Base-by-base conservation (phyloP, 139 green algal species). In the Chlorella sorokiniana region DNA sequence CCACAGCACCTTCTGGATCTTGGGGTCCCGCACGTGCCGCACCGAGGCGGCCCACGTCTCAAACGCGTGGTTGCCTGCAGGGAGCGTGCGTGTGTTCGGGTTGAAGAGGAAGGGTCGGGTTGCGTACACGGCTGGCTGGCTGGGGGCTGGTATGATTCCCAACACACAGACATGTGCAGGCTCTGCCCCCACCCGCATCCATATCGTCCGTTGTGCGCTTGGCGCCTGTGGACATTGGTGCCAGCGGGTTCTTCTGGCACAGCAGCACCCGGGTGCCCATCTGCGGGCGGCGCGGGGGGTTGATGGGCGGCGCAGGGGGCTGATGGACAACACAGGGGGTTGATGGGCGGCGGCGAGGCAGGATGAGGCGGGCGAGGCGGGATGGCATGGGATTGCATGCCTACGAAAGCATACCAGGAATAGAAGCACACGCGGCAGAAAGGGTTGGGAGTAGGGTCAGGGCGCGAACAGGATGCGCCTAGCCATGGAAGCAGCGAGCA, bases 11-110 rank as follows among this genome's bases (percentile, higher is more conserved):
- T 33, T 22, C 48, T 68, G 63, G 1, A 63, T 22, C 29, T 45
- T 37, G 9, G 10, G 35, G 62, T 72, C 33, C 3, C 29, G 16
- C 3, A 81, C 3, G 59, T 42, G 25, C 40, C n/a, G 71, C 10
- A 82, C 11, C 10, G 38, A 48, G 10, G 81, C 81, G 31, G 48
- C 37, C 23, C 68, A 40, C 10, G 61, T 79, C 65, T 86, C 81
- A 77, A 83, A 86, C 22, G 71, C 54, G 22, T 76, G 61, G 40
- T 72, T 72, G 52, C 81, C 81, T 81, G 81, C 38, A 42, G 16
- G 42, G 11, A 59, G 10, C 18, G 25, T 27, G 64, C 2, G 38
- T 45, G 33, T 0, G 31, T 25, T 16, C 3, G 61, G 4, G 29
- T 68, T 11, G 23, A 38, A 68, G 4, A 38, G 27, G 4, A 40